Evolutionary conservation across 805 yeast species (phyloP), one percentile per base, ranked within the genome.

Genomic region (Candida insectalens): DNA sequence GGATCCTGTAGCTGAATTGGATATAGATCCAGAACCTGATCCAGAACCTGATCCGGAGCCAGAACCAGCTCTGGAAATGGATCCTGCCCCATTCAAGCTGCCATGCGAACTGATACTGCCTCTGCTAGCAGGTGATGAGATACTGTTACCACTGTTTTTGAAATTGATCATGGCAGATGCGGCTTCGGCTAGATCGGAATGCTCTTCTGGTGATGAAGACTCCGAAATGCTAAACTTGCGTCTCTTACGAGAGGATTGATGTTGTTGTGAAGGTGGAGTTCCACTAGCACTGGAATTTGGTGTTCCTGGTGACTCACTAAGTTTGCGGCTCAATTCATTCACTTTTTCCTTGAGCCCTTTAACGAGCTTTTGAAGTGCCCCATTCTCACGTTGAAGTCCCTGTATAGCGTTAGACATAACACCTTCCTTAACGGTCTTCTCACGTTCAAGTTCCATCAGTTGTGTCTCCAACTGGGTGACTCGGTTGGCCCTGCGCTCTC

Each of bases 401-500:
- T 63, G 71, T 49, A 69, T 71, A 36, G 74, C 67, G 53, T 65
- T 71, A 30, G 65, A 62, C 39, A 65, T 54, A 2, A 69, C 66
- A 52, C 74, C 70, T 47, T 74, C 84, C 45, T 68, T 71, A 33
- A 63, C 60, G 26, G 74, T 82, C 37, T 71, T 67, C 45, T 74
- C 88, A 43, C 71, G 69, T 55, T 81, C 89, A 34, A 77, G 67
- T 47, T 71, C 82, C 50, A 69, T 60, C 36, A 80, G 65, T 55
- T 74, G 75, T 33, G 68, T 71, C 52, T 84, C 95, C 35, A 88
- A 63, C 50, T 82, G 94, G 38, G 74, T 75, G 6, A 85, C 83
- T 33, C 87, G 61, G 21, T 82, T 81, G 14, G 95, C 94, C 46
- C 94, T 63, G 43, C 95, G 67, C 53, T 85, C 94, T 43, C 96